These are phyloP conservation scores for Podaxis rugospora DNA, from an alignment of 768 basidiomycete species.

Conservation along the genomic window DNA sequence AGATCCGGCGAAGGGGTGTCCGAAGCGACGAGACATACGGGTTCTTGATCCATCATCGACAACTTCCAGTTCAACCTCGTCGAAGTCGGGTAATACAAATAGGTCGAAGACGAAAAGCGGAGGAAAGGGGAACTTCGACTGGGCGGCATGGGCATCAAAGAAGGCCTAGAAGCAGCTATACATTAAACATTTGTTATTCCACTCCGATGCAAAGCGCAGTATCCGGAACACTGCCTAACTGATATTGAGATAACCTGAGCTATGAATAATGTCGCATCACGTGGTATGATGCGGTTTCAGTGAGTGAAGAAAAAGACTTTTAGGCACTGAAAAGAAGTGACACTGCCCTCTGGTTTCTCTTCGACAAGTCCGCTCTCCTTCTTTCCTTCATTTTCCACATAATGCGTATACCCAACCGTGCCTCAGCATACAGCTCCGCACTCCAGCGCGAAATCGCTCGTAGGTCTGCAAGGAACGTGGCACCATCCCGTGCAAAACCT, in stretches of 20 bases:
- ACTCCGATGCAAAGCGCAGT: neutral
- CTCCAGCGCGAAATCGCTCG: conserved; percentile 12
- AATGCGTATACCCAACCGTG: conserved; percentile 9
- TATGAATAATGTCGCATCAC: neutral
- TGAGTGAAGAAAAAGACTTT: neutral
- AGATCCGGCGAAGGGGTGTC: neutral
- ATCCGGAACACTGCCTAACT: neutral
- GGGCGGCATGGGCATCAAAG: conserved; percentile 9
- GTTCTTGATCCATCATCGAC: neutral
- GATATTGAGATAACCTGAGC: neutral
- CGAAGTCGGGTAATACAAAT: neutral
- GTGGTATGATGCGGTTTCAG: neutral
- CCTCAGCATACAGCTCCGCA: neutral
- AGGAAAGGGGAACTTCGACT: conserved; percentile 4
- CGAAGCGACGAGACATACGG: neutral
- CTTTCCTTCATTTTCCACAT: neutral
- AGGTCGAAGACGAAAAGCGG: neutral
- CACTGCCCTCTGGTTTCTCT: neutral
- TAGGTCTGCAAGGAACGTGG: neutral
- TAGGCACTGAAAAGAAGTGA: neutral
- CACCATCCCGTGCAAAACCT: neutral
- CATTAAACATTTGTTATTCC: neutral
- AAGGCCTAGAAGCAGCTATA: neutral
- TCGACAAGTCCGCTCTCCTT: neutral
- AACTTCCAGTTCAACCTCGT: neutral